phyloP scores from a whole-genome alignment of 169 alveolate species.

The Plasmodium billcollinsi region DNA sequence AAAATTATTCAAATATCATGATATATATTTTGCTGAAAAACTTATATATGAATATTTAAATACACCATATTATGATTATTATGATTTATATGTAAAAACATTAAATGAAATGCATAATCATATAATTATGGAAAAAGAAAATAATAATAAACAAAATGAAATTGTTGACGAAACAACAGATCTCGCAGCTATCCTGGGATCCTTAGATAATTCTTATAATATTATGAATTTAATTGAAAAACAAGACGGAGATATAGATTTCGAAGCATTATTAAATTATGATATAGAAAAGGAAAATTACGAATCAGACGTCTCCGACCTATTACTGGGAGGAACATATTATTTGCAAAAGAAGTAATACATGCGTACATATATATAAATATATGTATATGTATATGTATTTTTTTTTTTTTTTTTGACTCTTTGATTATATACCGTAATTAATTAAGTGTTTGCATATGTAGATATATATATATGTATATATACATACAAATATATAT shows the following conservation, averaged over 20 bases:
- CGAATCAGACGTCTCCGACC: slow-evolving; percentile 61
- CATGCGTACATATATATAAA: no score
- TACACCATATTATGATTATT: slow-evolving; percentile 44
- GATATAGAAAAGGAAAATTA: slow-evolving; percentile 39
- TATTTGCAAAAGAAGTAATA: slow-evolving; percentile 24
- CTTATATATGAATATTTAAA: slow-evolving; percentile 41
- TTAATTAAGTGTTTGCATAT: no score
- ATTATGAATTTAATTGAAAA: slow-evolving; percentile 41
- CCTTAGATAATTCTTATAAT: slow-evolving; percentile 41
- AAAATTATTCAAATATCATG: slow-evolving; percentile 56
- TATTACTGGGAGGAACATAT: slow-evolving; percentile 42
- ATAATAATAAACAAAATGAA: slow-evolving; percentile 24
- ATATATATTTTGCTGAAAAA: slow-evolving; percentile 52
- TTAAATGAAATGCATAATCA: slow-evolving; percentile 49
- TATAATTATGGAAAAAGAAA: slow-evolving; percentile 14
- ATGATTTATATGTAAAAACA: slow-evolving; percentile 60
- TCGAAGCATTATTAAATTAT: slow-evolving; percentile 42
- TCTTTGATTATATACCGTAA: no score
- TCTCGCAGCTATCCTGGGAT: slow-evolving; percentile 11
- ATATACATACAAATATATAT: no score
- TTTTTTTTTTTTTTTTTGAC: no score
- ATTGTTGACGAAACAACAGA: slow-evolving; percentile 52
- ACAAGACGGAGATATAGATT: slow-evolving; percentile 11
- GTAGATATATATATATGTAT: no score
- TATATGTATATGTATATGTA: no score